These are phyloP conservation scores for Quercus bicolor DNA, from an alignment of 306 rosid species.

Conservation along the genomic window DNA sequence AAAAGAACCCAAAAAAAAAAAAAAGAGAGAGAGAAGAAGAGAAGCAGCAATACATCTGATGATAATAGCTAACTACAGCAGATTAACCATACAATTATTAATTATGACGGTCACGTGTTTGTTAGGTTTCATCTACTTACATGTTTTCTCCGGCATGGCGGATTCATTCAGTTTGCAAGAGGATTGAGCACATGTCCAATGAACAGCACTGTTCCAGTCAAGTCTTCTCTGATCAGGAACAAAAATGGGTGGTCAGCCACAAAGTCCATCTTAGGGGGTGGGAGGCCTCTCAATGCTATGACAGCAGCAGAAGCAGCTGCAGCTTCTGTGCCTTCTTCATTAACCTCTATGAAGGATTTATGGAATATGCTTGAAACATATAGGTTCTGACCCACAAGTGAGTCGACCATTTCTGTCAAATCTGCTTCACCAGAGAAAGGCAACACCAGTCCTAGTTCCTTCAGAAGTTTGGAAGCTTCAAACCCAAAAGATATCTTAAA, in stretches of 20 bases:
- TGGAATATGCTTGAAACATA: constrained; percentile 56
- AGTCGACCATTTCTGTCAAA: constrained; percentile 73
- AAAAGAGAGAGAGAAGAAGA: no score
- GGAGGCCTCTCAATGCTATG: neutral
- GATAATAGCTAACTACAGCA: neutral
- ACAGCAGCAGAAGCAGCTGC: constrained; percentile 55
- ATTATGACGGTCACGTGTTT: neutral
- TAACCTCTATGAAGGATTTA: constrained; percentile 72
- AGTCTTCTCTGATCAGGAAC: constrained; percentile 60
- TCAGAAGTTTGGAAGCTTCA: constrained; percentile 45
- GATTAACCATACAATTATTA: neutral
- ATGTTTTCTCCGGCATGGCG: neutral
- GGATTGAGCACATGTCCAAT: constrained; percentile 76
- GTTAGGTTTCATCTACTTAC: neutral
- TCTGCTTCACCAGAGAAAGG: constrained; percentile 55
- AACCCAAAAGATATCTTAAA: constrained; percentile 70
- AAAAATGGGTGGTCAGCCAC: constrained; percentile 85
- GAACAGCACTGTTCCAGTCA: constrained; percentile 63
- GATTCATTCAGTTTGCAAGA: constrained; percentile 27
- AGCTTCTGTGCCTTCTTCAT: constrained; percentile 89
- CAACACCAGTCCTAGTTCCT: constrained; percentile 60
- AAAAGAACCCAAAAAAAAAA: no score
- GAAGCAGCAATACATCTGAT: neutral
- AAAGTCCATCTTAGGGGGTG: constrained; percentile 31
- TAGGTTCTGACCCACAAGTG: constrained; percentile 32